phyloP scores from a whole-genome alignment of 2,329 filamentous ascomycete species.

The Monilinia fructigena region DNA sequence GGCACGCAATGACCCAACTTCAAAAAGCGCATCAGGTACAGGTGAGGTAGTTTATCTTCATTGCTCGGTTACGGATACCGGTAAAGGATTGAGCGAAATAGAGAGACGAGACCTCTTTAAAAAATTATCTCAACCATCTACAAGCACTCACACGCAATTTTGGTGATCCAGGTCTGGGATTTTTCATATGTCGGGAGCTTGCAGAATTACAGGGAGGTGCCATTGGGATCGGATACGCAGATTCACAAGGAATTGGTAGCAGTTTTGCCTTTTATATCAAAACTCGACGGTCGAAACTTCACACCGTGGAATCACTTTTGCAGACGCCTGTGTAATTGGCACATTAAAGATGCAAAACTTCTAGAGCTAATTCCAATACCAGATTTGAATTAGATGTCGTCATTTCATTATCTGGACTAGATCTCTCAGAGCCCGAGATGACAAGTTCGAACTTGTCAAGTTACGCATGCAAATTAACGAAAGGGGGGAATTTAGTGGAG shows the following conservation, averaged over 20 bases:
- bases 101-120: not conserved
- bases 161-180: not conserved
- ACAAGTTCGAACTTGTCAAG: not conserved
- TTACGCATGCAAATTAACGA: too few species aligned
- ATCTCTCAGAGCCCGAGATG: not conserved
- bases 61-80: slow-evolving; percentile 4
- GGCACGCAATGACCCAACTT: not conserved
- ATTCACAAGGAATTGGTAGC: not conserved
- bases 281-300: not conserved
- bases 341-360: not conserved
- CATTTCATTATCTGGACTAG: not conserved
- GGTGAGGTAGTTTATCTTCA: slow-evolving; percentile 11
- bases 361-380: not conserved
- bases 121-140: not conserved
- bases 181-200: slow-evolving; percentile 6
- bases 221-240: not conserved
- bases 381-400: not conserved
- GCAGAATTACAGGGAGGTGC: slow-evolving; percentile 12
- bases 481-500: too few species aligned
- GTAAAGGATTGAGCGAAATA: not conserved
- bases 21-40: not conserved
- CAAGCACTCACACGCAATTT: not conserved
- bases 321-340: not conserved
- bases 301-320: not conserved
- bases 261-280: slow-evolving; percentile 9